Conservation (phyloP, 768 basidiomycete species). For the Termitomyces eurrhizus region DNA sequence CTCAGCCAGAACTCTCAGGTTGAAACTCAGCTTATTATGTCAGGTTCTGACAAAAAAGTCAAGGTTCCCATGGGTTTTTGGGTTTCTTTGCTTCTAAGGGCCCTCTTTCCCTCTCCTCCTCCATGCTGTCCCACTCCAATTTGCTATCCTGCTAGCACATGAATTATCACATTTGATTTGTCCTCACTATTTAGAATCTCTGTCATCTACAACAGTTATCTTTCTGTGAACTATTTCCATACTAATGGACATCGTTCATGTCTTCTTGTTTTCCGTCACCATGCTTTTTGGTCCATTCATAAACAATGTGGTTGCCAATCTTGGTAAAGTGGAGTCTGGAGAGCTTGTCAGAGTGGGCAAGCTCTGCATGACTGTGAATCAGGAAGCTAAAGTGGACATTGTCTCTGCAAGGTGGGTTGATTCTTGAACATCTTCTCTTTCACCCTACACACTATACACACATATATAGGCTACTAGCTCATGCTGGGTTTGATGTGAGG, state of each 20-base stretch:
- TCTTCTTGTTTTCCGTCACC: constrained; percentile 82
- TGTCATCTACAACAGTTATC: constrained; percentile 82
- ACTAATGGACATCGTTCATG: constrained; percentile 68
- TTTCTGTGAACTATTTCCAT: constrained; percentile 80
- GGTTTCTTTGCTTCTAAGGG: constrained; percentile 46
- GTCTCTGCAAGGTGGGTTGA: constrained; percentile 73
- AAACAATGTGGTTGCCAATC: constrained; percentile 92
- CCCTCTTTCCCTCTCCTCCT: constrained; percentile 31
- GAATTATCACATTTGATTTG: too few relatives aligned
- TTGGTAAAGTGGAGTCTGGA: too few relatives aligned
- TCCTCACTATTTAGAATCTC: too few relatives aligned
- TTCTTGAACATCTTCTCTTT: not conserved
- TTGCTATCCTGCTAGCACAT: constrained; percentile 93
- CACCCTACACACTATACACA: not conserved
- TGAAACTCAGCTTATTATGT: too few relatives aligned
- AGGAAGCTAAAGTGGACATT: constrained; percentile 85
- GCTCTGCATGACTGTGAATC: too few relatives aligned
- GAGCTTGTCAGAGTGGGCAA: too few relatives aligned
- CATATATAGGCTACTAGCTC: too few relatives aligned
- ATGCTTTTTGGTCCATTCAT: constrained; percentile 94
- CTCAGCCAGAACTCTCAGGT: too few relatives aligned
- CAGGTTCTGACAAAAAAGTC: constrained; percentile 17
- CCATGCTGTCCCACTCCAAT: constrained; percentile 55
- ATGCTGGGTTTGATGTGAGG: too few relatives aligned
- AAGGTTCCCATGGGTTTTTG: too few relatives aligned